Evolutionary conservation across 495 filamentous ascomycete genomes (phyloP).

Genomic region (Tuber borchii): DNA sequence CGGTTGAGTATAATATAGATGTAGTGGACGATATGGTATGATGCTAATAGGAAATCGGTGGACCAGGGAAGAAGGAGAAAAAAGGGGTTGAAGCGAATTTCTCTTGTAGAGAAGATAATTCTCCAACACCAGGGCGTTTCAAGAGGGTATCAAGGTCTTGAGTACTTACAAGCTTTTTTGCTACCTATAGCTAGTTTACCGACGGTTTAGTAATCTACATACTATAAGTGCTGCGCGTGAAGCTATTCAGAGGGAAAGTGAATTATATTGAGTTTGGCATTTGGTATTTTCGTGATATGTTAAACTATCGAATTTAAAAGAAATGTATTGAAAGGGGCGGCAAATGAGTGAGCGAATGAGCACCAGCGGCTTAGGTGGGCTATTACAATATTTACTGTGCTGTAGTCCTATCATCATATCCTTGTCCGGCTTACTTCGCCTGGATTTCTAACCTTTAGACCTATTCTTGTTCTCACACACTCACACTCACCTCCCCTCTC

Average conservation of each 20-base stretch:
- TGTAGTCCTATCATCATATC: neutral
- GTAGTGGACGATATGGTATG: neutral
- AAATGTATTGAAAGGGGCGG: neutral
- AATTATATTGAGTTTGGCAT: neutral
- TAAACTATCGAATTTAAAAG: neutral
- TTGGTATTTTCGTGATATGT: neutral
- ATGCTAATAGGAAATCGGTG: neutral
- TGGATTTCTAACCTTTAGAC: neutral
- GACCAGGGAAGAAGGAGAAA: neutral
- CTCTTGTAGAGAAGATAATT: neutral
- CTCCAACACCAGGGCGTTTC: neutral
- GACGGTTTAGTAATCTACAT: neutral
- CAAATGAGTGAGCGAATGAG: neutral
- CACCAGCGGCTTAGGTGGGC: neutral
- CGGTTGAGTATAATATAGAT: neutral
- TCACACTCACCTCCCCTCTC: neutral
- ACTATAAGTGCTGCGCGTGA: neutral
- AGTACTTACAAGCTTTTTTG: neutral
- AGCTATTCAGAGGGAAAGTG: neutral
- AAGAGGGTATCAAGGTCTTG: neutral
- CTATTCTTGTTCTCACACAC: neutral
- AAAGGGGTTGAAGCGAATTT: too few relatives aligned
- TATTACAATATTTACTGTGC: neutral
- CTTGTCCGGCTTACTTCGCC: neutral
- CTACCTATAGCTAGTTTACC: neutral